Percentiles rank a stretch among this genome's conserved stretches.
phyloP scores from a whole-genome alignment of 768 basidiomycete genomes.

The Tremella yokohamensis region DNA sequence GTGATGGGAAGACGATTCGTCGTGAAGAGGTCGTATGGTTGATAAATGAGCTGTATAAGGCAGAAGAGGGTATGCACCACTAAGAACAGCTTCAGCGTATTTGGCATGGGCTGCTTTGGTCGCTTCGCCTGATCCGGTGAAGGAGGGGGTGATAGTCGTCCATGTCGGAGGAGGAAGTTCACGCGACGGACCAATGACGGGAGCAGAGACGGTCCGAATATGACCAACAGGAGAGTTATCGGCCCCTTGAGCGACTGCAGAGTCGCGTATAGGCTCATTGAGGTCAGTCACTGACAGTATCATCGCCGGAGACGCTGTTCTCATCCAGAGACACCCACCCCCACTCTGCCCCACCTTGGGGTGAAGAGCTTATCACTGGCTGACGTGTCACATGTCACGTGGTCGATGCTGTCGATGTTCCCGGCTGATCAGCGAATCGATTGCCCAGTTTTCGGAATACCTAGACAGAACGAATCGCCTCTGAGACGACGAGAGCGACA shows the following conservation, averaged over 20 bases:
- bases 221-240: slow-evolving; percentile 17
- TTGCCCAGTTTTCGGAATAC: too few species aligned
- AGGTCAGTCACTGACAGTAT: too few species aligned
- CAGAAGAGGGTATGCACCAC: slow-evolving; percentile 27
- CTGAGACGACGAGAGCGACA: too few species aligned
- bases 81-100: slow-evolving; percentile 20
- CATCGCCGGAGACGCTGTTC: too few species aligned
- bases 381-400: too few species aligned
- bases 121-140: not conserved
- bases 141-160: slow-evolving; percentile 6
- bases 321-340: too few species aligned
- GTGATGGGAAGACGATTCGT: slow-evolving; percentile 29
- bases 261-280: slow-evolving; percentile 14
- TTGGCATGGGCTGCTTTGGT: slow-evolving; percentile 10
- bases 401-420: too few species aligned
- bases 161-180: slow-evolving; percentile 5
- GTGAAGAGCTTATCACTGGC: too few species aligned
- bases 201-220: slow-evolving; percentile 34
- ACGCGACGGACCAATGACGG: slow-evolving; percentile 18
- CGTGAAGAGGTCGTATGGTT: slow-evolving; percentile 40
- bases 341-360: too few species aligned
- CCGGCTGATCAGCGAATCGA: too few species aligned
- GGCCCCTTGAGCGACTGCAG: slow-evolving; percentile 27
- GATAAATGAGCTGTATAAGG: slow-evolving; percentile 23
- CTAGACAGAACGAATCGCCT: too few species aligned